Percentiles rank a stretch among this genome's conserved stretches.
These are phyloP conservation scores for Puccinia hordei DNA, from an alignment of 1,284 basidiomycete genomes.

Conservation along the genomic window DNA sequence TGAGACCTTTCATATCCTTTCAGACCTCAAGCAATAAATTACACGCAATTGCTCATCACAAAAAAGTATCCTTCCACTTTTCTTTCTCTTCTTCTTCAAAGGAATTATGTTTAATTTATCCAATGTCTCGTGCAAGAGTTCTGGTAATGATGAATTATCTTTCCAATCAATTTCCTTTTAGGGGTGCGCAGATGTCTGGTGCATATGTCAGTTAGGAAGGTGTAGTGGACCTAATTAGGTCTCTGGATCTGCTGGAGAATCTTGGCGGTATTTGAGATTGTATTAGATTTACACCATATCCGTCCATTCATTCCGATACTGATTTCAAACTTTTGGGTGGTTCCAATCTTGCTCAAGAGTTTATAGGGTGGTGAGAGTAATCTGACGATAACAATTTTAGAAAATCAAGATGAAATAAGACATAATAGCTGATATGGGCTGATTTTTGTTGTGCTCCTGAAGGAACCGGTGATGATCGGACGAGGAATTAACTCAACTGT, in stretches of 20 bases:
- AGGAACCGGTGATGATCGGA: not conserved
- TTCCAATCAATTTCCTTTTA: too few relatives aligned
- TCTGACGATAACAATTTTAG: constrained; percentile 61
- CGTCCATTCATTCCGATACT: constrained; percentile 79
- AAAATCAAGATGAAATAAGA: constrained; percentile 24
- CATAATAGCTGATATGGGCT: constrained; percentile 7
- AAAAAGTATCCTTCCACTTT: too few relatives aligned
- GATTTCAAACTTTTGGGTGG: constrained; percentile 72
- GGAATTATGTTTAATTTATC: too few relatives aligned
- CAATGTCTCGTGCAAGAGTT: too few relatives aligned
- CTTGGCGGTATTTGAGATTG: constrained; percentile 69
- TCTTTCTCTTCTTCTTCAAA: too few relatives aligned
- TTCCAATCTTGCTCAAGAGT: constrained; percentile 69
- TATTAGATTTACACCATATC: constrained; percentile 74
- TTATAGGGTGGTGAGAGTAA: constrained; percentile 74
- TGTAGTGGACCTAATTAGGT: not conserved
- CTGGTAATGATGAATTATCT: too few relatives aligned
- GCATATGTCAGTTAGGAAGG: not conserved
- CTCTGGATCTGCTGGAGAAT: constrained; percentile 57
- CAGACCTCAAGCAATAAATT: too few relatives aligned
- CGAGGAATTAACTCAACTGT: constrained; percentile 64
- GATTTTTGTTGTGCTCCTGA: not conserved
- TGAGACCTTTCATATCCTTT: too few relatives aligned
- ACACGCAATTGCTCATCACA: too few relatives aligned
- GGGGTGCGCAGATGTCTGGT: not conserved